These are phyloP conservation scores for Fraxinus ornus DNA, from an alignment of 305 asterid genomes.

Conservation along the genomic window DNA sequence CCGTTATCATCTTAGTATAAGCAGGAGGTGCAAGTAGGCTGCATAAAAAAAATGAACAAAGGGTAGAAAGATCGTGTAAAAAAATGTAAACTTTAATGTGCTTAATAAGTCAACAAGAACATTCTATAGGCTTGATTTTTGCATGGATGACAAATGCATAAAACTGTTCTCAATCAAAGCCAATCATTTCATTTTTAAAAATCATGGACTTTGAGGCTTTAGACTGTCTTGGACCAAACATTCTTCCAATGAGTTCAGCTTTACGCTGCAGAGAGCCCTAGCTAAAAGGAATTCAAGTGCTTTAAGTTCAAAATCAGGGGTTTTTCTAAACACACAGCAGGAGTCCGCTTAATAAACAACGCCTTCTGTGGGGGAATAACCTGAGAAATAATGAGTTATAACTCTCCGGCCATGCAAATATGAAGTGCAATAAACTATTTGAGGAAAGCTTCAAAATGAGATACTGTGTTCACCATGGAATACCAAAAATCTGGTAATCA, in stretches of 20 bases:
- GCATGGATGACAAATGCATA: slow-evolving; percentile 8
- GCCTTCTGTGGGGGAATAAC: background rate
- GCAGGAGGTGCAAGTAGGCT: slow-evolving; percentile 2
- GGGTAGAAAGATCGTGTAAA: slow-evolving; percentile 4
- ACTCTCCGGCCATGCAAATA: background rate
- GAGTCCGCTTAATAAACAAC: background rate
- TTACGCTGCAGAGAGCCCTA: slow-evolving; percentile 6
- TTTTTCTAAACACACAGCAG: background rate
- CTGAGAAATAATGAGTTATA: background rate
- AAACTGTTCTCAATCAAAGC: background rate
- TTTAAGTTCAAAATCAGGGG: background rate
- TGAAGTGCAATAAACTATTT: background rate
- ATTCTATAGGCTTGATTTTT: slow-evolving; percentile 7
- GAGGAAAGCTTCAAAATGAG: background rate
- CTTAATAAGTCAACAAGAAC: slow-evolving; percentile 3
- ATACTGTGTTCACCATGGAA: background rate
- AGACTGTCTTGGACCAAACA: slow-evolving; percentile 11
- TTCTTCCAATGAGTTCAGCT: slow-evolving; percentile 9
- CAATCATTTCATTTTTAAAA: background rate
- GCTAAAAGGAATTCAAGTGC: background rate
- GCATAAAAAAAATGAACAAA: slow-evolving; percentile 5
- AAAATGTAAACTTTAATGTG: background rate
- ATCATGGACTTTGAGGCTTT: slow-evolving; percentile 1
- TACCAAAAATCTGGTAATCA: background rate
- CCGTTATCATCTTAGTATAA: slow-evolving; percentile 23